These are phyloP conservation scores for Erythrophleum ivorense DNA, from an alignment of 331 rosid genomes.

Conservation along the genomic window DNA sequence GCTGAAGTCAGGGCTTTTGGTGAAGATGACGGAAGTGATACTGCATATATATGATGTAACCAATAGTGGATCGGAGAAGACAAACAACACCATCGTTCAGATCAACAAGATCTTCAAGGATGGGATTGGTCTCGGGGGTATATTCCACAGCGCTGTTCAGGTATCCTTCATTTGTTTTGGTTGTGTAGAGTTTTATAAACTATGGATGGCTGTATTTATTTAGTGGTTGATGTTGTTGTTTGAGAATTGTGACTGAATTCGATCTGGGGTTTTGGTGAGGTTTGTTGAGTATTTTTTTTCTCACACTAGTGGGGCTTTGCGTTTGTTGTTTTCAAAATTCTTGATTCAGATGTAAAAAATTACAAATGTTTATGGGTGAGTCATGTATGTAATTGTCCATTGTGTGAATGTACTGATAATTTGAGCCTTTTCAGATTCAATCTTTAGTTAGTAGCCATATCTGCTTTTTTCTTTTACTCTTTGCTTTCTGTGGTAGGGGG, in stretches of 20 bases:
- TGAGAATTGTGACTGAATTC: slow-evolving; percentile 31
- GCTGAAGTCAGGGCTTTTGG: slow-evolving; percentile 42
- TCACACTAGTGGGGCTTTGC: not conserved
- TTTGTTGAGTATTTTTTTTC: not conserved
- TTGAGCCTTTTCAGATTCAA: not conserved
- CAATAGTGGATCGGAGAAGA: slow-evolving; percentile 98
- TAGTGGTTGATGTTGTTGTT: slow-evolving; percentile 4
- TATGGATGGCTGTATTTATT: not conserved
- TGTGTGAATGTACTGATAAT: slow-evolving; percentile 22
- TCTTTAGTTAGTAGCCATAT: not conserved
- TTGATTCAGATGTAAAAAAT: not conserved
- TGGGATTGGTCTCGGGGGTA: slow-evolving; percentile 97
- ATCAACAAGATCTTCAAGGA: slow-evolving; percentile 99
- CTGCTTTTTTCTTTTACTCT: not conserved
- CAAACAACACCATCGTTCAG: slow-evolving; percentile 89
- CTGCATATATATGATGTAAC: slow-evolving; percentile 94
- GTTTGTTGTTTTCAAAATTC: not conserved
- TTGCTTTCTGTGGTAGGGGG: not conserved
- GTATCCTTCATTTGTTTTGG: slow-evolving; percentile 41
- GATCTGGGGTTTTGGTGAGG: slow-evolving; percentile 48
- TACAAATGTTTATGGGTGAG: slow-evolving; percentile 6
- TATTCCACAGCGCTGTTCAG: slow-evolving; percentile 99
- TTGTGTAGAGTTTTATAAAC: not conserved
- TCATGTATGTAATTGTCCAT: not conserved
- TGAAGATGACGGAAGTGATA: slow-evolving; percentile 81